Evolutionary conservation across 2,329 filamentous ascomycete genomes (phyloP).

Genomic region (Penicillium sp.): DNA sequence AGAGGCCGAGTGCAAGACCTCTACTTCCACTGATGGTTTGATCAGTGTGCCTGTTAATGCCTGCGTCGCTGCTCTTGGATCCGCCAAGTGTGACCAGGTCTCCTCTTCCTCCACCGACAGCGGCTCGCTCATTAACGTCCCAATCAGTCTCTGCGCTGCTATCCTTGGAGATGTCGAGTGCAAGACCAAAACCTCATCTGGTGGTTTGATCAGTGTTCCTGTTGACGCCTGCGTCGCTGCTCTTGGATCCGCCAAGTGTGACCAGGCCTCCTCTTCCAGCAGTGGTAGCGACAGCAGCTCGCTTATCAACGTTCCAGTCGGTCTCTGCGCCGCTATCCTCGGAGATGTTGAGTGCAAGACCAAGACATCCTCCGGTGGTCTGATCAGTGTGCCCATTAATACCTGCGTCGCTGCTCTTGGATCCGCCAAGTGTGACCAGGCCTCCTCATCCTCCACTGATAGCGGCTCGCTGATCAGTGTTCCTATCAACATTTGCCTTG

Average conservation of each 20-base stretch:
- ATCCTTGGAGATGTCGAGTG: slow-evolving; percentile 26
- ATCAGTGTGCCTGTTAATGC: slow-evolving; percentile 26
- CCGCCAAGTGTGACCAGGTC: slow-evolving; percentile 26
- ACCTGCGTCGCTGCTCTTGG: slow-evolving; percentile 26
- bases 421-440: slow-evolving; percentile 26
- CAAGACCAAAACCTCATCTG: slow-evolving; percentile 16
- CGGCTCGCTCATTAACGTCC: slow-evolving; percentile 21
- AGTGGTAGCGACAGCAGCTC: slow-evolving; percentile 4
- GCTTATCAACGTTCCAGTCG: slow-evolving; percentile 28
- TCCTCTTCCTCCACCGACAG: neutral
- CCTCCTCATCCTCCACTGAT: slow-evolving; percentile 4
- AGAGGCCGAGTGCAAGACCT: slow-evolving; percentile 23
- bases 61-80: slow-evolving; percentile 24
- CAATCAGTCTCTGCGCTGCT: slow-evolving; percentile 23
- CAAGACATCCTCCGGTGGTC: slow-evolving; percentile 14
- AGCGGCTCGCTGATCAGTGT: slow-evolving; percentile 26
- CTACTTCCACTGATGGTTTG: slow-evolving; percentile 13
- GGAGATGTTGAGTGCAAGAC: slow-evolving; percentile 27
- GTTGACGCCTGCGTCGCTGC: slow-evolving; percentile 23
- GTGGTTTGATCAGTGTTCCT: slow-evolving; percentile 25
- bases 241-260: slow-evolving; percentile 25
- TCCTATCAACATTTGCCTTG: slow-evolving; percentile 28
- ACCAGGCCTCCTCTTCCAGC: slow-evolving; percentile 13
- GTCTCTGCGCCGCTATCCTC: slow-evolving; percentile 25
- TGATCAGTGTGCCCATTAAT: slow-evolving; percentile 28